Conservation (phyloP, 306 rosid genomes). For the Citrullus colocynthis region DNA sequence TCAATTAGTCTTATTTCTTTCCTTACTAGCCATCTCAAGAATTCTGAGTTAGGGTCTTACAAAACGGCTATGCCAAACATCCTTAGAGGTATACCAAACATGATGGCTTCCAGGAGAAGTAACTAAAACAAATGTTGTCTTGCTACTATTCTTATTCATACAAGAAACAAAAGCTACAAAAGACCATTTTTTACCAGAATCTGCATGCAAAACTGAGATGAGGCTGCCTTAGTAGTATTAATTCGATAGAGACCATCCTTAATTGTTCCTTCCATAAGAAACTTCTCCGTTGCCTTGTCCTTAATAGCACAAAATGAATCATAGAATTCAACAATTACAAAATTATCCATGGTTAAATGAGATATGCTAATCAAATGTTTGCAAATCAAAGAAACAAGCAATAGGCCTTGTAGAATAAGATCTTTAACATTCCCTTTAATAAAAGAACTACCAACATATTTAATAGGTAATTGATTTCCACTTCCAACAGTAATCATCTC, state of each 20-base stretch:
- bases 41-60: no score
- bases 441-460: no score
- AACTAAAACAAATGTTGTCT: fast-evolving
- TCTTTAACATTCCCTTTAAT: no score
- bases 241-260: background rate
- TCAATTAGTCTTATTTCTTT: no score
- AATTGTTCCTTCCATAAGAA: background rate
- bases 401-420: fast-evolving
- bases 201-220: background rate
- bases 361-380: background rate
- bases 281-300: background rate
- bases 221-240: background rate
- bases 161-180: background rate
- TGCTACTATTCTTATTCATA: no score
- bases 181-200: no score
- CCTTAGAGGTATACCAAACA: background rate
- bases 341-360: background rate
- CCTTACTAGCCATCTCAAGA: no score
- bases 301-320: background rate
- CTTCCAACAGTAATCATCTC: no score
- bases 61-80: no score
- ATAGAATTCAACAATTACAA: background rate
- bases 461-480: no score
- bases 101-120: background rate
- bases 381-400: background rate